Evolutionary conservation across 768 basidiomycete genomes (phyloP).

Genomic region (Hydnum rufescens): DNA sequence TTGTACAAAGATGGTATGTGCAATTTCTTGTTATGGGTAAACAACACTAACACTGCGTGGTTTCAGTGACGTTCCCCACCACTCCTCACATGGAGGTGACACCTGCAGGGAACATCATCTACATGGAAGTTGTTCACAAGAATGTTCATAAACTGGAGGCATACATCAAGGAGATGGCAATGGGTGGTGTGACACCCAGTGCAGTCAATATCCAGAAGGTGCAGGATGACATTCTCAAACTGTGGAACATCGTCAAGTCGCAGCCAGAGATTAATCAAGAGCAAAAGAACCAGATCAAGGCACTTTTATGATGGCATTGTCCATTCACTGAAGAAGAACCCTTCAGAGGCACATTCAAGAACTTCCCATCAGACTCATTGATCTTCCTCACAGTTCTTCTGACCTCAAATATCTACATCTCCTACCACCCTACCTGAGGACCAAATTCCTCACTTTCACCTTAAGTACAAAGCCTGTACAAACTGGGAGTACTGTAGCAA

Average conservation of each 20-base stretch:
- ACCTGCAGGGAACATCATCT: conserved; percentile 83
- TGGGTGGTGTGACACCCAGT: conserved; percentile 66
- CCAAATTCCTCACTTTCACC: conserved; percentile 82
- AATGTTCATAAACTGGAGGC: conserved; percentile 95
- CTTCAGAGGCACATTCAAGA: conserved; percentile 28
- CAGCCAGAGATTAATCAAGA: conserved; percentile 94
- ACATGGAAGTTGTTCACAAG: conserved; percentile 86
- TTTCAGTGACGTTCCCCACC: conserved; percentile 86
- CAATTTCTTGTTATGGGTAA: background rate
- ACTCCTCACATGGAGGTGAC: conserved; percentile 91
- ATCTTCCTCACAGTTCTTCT: conserved; percentile 91
- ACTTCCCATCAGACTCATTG: conserved; percentile 45
- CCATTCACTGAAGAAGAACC: conserved; percentile 65
- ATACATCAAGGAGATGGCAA: conserved; percentile 97
- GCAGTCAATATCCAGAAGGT: conserved; percentile 92
- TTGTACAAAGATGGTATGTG: conserved; percentile 83
- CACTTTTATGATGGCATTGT: conserved; percentile 95
- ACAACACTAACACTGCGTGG: conserved; percentile 3
- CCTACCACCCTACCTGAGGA: conserved; percentile 60
- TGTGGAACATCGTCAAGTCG: conserved; percentile 93
- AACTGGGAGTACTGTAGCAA: conserved; percentile 97
- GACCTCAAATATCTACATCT: conserved; percentile 58
- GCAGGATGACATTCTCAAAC: conserved; percentile 86
- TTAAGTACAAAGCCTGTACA: conserved; percentile 89
- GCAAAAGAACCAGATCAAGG: conserved; percentile 89